Evolutionary conservation across 305 asterid species (phyloP).

Genomic region (Fraxinus nigra): DNA sequence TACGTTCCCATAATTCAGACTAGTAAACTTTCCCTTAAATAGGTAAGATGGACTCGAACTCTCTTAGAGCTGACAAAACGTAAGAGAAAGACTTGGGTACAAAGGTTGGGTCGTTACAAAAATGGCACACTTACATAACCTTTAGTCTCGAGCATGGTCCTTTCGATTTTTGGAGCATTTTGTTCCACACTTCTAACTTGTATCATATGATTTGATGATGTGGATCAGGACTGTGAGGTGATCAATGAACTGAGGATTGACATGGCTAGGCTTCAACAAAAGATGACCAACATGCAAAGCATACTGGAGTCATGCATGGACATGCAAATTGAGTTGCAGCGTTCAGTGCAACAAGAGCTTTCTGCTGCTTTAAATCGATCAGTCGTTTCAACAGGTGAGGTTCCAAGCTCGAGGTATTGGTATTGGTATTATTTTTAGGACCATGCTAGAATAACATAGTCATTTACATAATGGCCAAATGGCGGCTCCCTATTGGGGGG

Average conservation of each 20-base stretch:
- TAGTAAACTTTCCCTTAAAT: not conserved
- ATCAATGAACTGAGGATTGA: slow-evolving; percentile 69
- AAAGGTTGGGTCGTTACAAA: not conserved
- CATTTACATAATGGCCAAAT: too few relatives aligned
- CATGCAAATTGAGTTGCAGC: slow-evolving; percentile 85
- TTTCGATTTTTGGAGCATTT: not conserved
- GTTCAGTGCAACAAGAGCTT: slow-evolving; percentile 72
- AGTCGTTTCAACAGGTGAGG: slow-evolving; percentile 47
- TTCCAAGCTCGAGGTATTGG: not conserved
- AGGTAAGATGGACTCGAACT: not conserved
- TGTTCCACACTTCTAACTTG: not conserved
- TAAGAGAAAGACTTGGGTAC: not conserved
- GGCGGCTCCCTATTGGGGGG: too few relatives aligned
- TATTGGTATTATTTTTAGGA: not conserved
- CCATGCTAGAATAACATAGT: too few relatives aligned
- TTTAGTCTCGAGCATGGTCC: not conserved
- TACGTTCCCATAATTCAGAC: not conserved
- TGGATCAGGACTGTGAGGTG: slow-evolving; percentile 68
- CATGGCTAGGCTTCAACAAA: slow-evolving; percentile 74
- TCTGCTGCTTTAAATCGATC: slow-evolving; percentile 76
- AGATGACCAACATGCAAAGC: slow-evolving; percentile 74
- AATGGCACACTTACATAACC: not conserved
- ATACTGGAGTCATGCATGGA: slow-evolving; percentile 91
- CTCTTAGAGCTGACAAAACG: not conserved
- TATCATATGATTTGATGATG: slow-evolving; percentile 1